Percentiles rank a stretch among this genome's conserved stretches.
phyloP scores from a whole-genome alignment of 2,329 filamentous ascomycete genomes.

The Rhytidhysteron rufulum region DNA sequence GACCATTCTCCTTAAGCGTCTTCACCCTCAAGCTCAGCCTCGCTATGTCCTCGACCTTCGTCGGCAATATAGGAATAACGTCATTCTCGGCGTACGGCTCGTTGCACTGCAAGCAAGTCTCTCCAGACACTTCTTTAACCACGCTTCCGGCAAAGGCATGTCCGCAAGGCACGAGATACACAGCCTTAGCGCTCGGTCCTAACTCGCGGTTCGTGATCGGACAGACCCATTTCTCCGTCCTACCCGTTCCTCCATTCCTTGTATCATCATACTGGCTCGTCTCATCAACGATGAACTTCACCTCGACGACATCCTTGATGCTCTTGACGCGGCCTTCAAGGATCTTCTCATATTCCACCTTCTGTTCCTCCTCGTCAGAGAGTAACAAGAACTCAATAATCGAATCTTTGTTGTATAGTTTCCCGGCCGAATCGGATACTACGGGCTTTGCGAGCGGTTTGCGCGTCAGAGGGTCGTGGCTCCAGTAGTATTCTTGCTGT shows the following conservation, averaged over 20 bases:
- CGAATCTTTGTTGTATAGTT: slow-evolving; percentile 92
- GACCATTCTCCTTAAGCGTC: slow-evolving; percentile 64
- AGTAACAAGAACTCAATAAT: slow-evolving; percentile 67
- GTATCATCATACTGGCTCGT: slow-evolving; percentile 29
- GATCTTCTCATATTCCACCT: slow-evolving; percentile 59
- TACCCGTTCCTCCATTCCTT: slow-evolving; percentile 41
- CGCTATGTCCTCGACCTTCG: slow-evolving; percentile 65
- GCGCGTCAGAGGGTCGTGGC: slow-evolving; percentile 80
- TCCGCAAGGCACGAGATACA: slow-evolving; percentile 91
- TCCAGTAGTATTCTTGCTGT: slow-evolving; percentile 82
- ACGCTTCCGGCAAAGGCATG: slow-evolving; percentile 89
- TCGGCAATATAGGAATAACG: slow-evolving; percentile 77
- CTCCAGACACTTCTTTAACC: slow-evolving; percentile 71
- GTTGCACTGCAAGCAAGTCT: slow-evolving; percentile 67
- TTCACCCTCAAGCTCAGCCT: slow-evolving; percentile 63
- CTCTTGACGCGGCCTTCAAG: slow-evolving; percentile 66
- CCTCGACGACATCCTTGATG: slow-evolving; percentile 79
- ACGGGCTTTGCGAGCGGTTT: slow-evolving; percentile 68
- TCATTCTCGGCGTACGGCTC: slow-evolving; percentile 69
- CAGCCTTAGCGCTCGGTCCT: slow-evolving; percentile 72
- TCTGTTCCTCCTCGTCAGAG: slow-evolving; percentile 50
- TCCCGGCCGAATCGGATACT: slow-evolving; percentile 79
- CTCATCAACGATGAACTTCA: slow-evolving; percentile 65
- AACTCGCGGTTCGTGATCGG: slow-evolving; percentile 84
- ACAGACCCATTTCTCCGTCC: slow-evolving; percentile 67